Evolutionary conservation across 2,329 filamentous ascomycete genomes (phyloP).

Genomic region (Cytospora chrysosperma): DNA sequence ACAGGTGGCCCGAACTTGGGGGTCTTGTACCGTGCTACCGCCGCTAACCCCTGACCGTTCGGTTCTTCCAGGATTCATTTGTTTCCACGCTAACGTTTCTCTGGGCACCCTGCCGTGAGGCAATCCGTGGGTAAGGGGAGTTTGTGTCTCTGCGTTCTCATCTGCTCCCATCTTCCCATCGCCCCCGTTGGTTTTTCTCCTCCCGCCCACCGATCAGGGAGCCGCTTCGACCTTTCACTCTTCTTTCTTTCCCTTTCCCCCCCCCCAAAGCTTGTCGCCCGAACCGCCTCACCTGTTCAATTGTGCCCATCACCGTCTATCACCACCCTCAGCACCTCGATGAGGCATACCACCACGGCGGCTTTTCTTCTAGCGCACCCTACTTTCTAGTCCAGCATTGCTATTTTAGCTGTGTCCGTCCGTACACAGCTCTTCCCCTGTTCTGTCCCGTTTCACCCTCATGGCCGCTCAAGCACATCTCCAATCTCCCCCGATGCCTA

Average conservation of each 20-base stretch:
- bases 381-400: background rate
- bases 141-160: conserved; percentile 24
- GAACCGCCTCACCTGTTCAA: conserved; percentile 15
- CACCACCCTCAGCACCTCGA: background rate
- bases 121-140: conserved; percentile 25
- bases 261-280: conserved; percentile 10
- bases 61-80: conserved; percentile 24
- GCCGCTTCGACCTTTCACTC: conserved; percentile 22
- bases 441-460: conserved; percentile 27
- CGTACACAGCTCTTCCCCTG: background rate
- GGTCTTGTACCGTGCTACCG: background rate
- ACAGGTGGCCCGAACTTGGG: background rate
- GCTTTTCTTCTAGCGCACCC: background rate
- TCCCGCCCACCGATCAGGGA: conserved; percentile 24
- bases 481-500: conserved; percentile 74
- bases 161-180: conserved; percentile 21
- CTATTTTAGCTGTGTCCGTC: background rate
- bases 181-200: conserved; percentile 26
- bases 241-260: conserved; percentile 21
- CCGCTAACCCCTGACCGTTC: conserved; percentile 10
- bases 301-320: conserved; percentile 1
- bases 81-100: conserved; percentile 21
- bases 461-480: conserved; percentile 71
- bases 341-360: conserved; percentile 6
- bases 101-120: conserved; percentile 16